Conservation (phyloP, 495 filamentous ascomycete species). For the Trichoderma asperelloides region DNA sequence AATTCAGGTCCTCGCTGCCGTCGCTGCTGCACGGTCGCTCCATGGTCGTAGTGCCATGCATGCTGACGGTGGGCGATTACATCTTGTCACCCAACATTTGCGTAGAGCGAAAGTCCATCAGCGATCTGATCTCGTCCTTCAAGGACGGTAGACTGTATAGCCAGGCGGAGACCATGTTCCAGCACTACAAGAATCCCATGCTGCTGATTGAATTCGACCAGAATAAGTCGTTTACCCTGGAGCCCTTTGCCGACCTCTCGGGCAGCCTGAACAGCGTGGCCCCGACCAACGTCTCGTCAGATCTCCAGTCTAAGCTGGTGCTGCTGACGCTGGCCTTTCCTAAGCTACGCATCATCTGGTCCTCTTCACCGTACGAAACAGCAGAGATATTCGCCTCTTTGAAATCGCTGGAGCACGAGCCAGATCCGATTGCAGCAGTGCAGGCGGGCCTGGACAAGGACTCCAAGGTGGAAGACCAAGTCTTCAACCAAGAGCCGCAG, state of each 20-base stretch:
- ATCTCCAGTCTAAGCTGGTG: slow-evolving; percentile 87
- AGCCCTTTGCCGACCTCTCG: slow-evolving; percentile 77
- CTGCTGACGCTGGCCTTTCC: slow-evolving; percentile 91
- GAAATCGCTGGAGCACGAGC: slow-evolving; percentile 80
- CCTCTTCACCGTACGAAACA: slow-evolving; percentile 85
- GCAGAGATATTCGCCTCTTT: slow-evolving; percentile 93
- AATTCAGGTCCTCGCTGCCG: slow-evolving; percentile 88
- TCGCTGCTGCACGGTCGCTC: slow-evolving; percentile 82
- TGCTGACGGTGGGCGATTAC: slow-evolving; percentile 95
- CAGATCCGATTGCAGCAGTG: slow-evolving; percentile 81
- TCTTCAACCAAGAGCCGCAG: slow-evolving; percentile 54
- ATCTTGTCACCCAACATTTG: slow-evolving; percentile 84
- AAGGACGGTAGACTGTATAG: slow-evolving; percentile 84
- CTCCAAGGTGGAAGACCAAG: slow-evolving; percentile 42
- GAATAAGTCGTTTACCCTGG: slow-evolving; percentile 92
- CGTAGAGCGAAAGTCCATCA: slow-evolving; percentile 87
- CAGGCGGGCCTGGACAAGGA: slow-evolving; percentile 67
- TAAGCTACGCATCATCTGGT: slow-evolving; percentile 84
- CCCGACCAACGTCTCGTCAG: slow-evolving; percentile 49
- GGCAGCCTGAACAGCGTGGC: slow-evolving; percentile 49
- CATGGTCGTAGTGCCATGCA: slow-evolving; percentile 82
- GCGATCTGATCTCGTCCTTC: slow-evolving; percentile 84
- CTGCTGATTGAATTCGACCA: slow-evolving; percentile 97
- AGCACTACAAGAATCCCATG: slow-evolving; percentile 84
- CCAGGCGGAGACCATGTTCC: slow-evolving; percentile 89